Percentiles rank a stretch among this genome's conserved stretches.
phyloP scores from a whole-genome alignment of 495 filamentous ascomycete species.

The Podospora pseudoanserina region DNA sequence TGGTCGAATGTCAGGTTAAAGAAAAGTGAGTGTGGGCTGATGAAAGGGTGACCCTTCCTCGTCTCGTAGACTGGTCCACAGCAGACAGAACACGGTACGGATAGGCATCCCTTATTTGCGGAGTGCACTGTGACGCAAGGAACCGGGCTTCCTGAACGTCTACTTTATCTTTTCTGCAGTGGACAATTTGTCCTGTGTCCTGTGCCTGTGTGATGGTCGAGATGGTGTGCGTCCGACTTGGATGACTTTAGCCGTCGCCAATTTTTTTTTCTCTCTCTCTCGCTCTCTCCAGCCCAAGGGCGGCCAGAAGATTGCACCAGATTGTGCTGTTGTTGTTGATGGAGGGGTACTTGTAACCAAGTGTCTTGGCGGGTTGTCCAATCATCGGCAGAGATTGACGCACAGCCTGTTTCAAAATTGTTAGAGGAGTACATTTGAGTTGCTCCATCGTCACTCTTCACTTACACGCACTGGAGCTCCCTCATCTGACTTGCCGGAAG shows the following conservation, averaged over 20 bases:
- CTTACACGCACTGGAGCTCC: not conserved
- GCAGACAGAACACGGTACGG: not conserved
- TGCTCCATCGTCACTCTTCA: not conserved
- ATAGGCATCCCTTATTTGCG: no score
- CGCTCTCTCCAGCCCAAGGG: not conserved
- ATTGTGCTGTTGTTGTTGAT: not conserved
- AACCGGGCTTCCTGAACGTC: not conserved
- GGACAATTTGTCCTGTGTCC: no score
- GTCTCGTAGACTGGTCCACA: not conserved
- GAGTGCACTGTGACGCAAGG: not conserved
- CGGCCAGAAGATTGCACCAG: not conserved
- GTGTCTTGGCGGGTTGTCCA: not conserved
- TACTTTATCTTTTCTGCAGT: not conserved
- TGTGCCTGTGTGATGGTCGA: not conserved
- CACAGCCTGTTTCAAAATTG: conserved; percentile 5
- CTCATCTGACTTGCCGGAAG: not conserved
- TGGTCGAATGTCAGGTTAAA: not conserved
- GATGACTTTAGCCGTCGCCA: conserved; percentile 2
- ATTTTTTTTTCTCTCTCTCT: not conserved
- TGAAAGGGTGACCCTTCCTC: not conserved
- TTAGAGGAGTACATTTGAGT: not conserved
- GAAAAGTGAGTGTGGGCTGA: not conserved
- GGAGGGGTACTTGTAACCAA: not conserved
- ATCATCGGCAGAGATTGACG: not conserved
- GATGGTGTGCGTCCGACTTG: not conserved